These are phyloP conservation scores for Porcisia deanei DNA, from an alignment of 208 protist species.

Conservation along the genomic window DNA sequence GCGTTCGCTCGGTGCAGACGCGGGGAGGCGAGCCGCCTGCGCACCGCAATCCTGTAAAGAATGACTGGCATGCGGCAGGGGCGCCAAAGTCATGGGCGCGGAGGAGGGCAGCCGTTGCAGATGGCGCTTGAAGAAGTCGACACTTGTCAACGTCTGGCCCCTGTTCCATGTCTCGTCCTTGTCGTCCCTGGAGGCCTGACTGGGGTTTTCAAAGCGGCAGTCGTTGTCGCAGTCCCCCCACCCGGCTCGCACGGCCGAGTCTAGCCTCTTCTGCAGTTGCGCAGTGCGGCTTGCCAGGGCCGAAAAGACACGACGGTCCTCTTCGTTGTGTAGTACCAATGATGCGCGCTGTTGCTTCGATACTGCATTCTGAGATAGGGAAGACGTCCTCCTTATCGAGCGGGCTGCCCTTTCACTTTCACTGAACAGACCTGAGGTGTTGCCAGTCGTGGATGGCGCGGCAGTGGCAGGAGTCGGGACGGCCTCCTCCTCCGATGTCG, in stretches of 20 bases:
- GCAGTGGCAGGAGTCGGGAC: background rate
- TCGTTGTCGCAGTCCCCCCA: slow-evolving; percentile 45
- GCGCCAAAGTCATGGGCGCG: slow-evolving; percentile 8
- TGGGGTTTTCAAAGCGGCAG: slow-evolving; percentile 56
- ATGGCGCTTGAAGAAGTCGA: slow-evolving; percentile 3
- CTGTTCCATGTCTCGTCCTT: slow-evolving; percentile 3
- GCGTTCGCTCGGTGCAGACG: background rate
- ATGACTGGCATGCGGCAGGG: background rate
- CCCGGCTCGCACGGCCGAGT: slow-evolving; percentile 33
- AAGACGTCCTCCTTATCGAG: background rate
- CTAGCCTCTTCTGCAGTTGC: slow-evolving; percentile 54
- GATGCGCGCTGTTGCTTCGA: background rate
- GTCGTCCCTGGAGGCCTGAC: slow-evolving; percentile 15
- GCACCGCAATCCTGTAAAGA: background rate
- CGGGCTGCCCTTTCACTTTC: background rate
- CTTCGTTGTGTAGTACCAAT: slow-evolving; percentile 29
- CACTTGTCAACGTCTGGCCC: background rate
- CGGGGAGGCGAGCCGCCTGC: background rate
- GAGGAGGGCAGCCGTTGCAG: slow-evolving; percentile 11
- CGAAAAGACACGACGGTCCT: slow-evolving; percentile 51
- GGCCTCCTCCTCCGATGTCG: background rate
- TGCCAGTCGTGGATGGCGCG: background rate
- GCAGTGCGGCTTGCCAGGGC: slow-evolving; percentile 58
- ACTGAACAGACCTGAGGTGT: background rate
- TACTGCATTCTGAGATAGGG: background rate